Conservation (phyloP, 192 early-diverging fungal genomes). For the Gigaspora rosea region DNA sequence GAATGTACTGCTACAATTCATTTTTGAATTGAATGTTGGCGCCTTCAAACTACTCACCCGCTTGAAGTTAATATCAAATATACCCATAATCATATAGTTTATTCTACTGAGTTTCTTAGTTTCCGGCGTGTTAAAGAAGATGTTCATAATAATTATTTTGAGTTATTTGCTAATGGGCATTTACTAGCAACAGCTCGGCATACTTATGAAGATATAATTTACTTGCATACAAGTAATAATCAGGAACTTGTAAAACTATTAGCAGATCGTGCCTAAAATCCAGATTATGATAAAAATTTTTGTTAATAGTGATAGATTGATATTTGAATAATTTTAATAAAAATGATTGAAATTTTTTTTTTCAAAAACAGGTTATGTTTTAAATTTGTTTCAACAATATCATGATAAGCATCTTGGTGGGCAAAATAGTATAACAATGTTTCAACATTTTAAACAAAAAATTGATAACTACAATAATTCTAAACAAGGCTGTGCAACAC, state of each 20-base stretch:
- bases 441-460: too few relatives aligned
- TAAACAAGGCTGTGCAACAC: background rate
- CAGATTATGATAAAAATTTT: background rate
- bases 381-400: too few relatives aligned
- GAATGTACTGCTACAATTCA: background rate
- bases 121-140: background rate
- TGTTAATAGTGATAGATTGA: background rate
- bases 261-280: background rate
- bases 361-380: too few relatives aligned
- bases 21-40: background rate
- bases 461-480: background rate
- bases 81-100: background rate
- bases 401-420: too few relatives aligned
- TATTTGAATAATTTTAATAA: too few relatives aligned
- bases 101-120: constrained; percentile 3
- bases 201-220: background rate
- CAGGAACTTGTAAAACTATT: background rate
- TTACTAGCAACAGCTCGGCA: background rate
- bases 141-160: background rate
- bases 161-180: background rate
- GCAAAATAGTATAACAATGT: too few relatives aligned
- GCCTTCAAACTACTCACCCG: background rate
- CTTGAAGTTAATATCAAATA: constrained; percentile 11
- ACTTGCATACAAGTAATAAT: background rate
- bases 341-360: too few relatives aligned